Conservation (phyloP, 768 basidiomycete species). For the Tylopilus sp. region DNA sequence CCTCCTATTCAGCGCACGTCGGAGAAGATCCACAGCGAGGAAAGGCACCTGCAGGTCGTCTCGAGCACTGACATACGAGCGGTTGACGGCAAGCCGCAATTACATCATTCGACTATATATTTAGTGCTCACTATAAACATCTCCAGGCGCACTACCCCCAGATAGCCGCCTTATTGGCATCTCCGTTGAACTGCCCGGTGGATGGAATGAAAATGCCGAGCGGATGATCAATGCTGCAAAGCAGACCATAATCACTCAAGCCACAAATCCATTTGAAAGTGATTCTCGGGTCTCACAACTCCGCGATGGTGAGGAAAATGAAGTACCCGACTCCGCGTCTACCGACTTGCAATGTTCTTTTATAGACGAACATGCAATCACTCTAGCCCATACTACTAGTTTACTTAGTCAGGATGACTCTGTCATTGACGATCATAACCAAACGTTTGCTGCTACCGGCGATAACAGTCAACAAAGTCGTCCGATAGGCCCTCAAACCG, state of each 20-base stretch:
- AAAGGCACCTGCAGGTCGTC: background rate
- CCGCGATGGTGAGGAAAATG: background rate
- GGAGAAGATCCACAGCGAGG: background rate
- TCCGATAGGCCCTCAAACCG: background rate
- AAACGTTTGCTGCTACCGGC: background rate
- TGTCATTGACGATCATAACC: background rate
- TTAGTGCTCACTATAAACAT: background rate
- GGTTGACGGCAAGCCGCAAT: background rate
- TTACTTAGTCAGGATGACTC: background rate
- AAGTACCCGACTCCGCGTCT: background rate
- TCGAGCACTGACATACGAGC: background rate
- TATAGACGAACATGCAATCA: background rate
- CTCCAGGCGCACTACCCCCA: background rate
- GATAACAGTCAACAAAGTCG: background rate
- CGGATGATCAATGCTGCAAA: background rate
- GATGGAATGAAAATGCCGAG: background rate
- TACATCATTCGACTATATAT: background rate
- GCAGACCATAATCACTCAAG: background rate
- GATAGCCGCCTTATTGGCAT: background rate
- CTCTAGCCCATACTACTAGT: background rate
- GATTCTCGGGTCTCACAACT: background rate
- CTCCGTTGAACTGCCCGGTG: background rate
- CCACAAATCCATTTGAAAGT: constrained; percentile 1
- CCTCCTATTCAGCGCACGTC: no score
- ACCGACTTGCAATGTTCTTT: background rate